Evolutionary conservation across 257 asterid genomes (phyloP), one percentile per base, ranked within the genome.

Genomic region (Eustoma russellianum): DNA sequence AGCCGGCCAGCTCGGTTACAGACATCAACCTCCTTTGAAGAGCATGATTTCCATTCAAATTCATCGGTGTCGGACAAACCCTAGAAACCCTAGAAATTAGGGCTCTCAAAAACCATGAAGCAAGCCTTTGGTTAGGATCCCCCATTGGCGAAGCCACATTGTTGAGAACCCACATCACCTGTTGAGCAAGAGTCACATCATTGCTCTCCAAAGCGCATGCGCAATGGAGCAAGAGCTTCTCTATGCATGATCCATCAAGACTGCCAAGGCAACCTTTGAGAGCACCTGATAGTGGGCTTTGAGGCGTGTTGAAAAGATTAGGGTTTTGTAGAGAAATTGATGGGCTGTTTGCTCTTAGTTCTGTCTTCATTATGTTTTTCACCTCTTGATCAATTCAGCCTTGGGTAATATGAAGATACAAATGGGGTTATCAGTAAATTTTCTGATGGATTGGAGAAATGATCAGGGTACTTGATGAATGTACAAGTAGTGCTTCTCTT

Each of bases 111-210:
- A 86, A 74, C 74, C 80, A 83, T 3, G 84, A 83, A 17, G 95
- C 79, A 0, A 86, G 79, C 55, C 91, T 56, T 47, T 86, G 94
- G 57, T 86, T 83, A 5, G 94, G 88, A 28, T 86, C 95, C 10
- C 95, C 94, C 16, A 45, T 45, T 13, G 79, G 67, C 1, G 94
- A 83, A 47, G 95, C 91, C n/a, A 83, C 83, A 70, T 86, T 86
- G 60, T 83, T 86, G 55, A 86, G 91, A 0, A 86, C 95, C 95
- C 95, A 86, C 95, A 81, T 83, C 24, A 86, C 88, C 75, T 86
- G 94, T 46, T 83, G 95, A 9, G 95, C 94, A 53, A 78, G 50
- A 10, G 95, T 86, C 15, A 83, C 91, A 66, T 86, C 91, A 60
- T 83, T 79, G 61, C 69, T 59, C 56, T 86, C 91, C 1, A 86